Percentiles rank a stretch among this genome's conserved stretches.
These are phyloP conservation scores for Suhomyces sp. DNA, from an alignment of 805 yeast species.

Conservation along the genomic window DNA sequence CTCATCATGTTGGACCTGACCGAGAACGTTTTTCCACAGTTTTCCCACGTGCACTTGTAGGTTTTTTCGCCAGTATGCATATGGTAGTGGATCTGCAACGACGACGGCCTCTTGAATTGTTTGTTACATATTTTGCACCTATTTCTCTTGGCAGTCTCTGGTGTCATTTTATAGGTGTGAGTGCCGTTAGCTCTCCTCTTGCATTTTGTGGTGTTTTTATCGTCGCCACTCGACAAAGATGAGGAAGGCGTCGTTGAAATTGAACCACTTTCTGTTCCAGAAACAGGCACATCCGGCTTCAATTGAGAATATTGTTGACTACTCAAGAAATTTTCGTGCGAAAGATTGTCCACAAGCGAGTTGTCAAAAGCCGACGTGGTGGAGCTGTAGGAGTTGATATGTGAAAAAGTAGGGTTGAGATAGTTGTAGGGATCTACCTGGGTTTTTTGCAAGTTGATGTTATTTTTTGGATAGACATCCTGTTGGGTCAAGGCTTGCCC, in stretches of 20 bases:
- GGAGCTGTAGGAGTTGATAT: not conserved
- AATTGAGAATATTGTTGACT: not conserved
- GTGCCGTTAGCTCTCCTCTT: slow-evolving; percentile 3
- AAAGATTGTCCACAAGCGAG: not conserved
- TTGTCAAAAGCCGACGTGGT: not conserved
- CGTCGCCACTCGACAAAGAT: not conserved
- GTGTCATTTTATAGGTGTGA: slow-evolving; percentile 29
- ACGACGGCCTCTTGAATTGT: slow-evolving; percentile 78
- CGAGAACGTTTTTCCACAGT: slow-evolving; percentile 67
- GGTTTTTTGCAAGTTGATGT: not conserved
- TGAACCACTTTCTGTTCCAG: not conserved
- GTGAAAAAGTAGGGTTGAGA: not conserved
- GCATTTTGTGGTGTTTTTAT: not conserved
- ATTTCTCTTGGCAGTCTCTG: slow-evolving; percentile 45
- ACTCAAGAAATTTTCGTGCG: not conserved
- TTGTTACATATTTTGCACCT: slow-evolving; percentile 62
- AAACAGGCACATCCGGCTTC: not conserved
- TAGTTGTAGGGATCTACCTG: slow-evolving; percentile 1
- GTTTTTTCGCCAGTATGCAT: slow-evolving; percentile 54
- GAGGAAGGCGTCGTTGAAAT: slow-evolving; percentile 4
- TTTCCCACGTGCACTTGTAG: slow-evolving; percentile 46
- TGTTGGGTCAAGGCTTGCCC: not conserved
- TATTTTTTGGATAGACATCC: not conserved
- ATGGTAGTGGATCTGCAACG: slow-evolving; percentile 72
- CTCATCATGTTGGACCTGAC: slow-evolving; percentile 81